A percentile compares a stretch with the other conserved stretches of the same genome.
Conservation (phyloP, 2,329 filamentous ascomycete genomes). For the Cladosporium oxysporum region DNA sequence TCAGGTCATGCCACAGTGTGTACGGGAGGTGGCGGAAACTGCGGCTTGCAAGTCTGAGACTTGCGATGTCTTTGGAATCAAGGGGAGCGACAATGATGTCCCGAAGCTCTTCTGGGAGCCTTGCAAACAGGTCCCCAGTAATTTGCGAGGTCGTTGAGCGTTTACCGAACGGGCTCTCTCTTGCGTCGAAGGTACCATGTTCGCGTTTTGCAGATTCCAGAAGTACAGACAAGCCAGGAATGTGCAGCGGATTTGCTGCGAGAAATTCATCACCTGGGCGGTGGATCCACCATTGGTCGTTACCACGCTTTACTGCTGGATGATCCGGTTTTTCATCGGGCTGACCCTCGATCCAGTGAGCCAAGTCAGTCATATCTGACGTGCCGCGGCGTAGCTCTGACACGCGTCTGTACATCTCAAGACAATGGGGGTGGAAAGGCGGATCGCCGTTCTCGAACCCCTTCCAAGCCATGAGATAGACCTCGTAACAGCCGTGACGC, state of each 20-base stretch:
- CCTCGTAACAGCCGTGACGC: constrained; percentile 16
- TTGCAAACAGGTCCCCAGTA: not conserved
- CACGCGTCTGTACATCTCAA: constrained; percentile 23
- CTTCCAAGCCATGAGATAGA: not conserved
- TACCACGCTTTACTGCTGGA: not conserved
- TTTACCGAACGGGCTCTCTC: not conserved
- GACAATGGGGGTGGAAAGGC: constrained; percentile 25
- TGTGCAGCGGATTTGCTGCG: not conserved
- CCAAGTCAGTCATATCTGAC: constrained; percentile 14
- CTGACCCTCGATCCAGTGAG: constrained; percentile 13
- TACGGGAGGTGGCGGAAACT: constrained; percentile 24
- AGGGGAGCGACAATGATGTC: constrained; percentile 17
- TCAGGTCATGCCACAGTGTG: constrained; percentile 21
- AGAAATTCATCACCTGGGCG: not conserved
- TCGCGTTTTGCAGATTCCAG: not conserved
- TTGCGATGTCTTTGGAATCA: constrained; percentile 14
- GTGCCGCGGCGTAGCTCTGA: not conserved
- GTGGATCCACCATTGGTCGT: constrained; percentile 18
- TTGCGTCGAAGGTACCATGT: not conserved
- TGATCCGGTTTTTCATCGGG: not conserved
- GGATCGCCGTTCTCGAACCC: constrained; percentile 7
- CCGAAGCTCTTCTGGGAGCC: not conserved
- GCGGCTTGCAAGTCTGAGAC: constrained; percentile 21
- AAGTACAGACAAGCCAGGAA: not conserved
- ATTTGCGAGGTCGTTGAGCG: not conserved